Base-by-base conservation (phyloP, 352 stramenopile species). In the Globisporangium recalcitrans region DNA sequence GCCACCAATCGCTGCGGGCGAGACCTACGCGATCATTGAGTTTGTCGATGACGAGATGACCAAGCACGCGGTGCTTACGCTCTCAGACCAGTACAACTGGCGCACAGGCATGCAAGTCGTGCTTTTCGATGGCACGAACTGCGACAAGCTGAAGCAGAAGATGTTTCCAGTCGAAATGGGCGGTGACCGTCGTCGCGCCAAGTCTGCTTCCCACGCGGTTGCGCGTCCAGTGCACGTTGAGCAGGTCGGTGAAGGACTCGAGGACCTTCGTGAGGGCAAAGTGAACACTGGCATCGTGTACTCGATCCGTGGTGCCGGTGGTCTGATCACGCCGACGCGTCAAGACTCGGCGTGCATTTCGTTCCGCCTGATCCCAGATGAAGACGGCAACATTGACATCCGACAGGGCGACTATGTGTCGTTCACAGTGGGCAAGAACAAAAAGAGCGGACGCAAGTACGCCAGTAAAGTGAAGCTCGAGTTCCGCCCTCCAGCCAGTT, bases 21-120 rank as follows among this genome's bases (percentile, higher is more conserved):
- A 95, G 73, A 95, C 85, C 56, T 95, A 94, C 65, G 85, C 85
- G 46, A 95, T 95, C 74, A 93, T 95, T 46, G 85, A 95, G 68
- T 95, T 95, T 67, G 79, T 86, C 44, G 85, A 95, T 64, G 83
- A 92, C 38, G 85, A 95, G 52, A 95, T 95, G 85, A 76, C 85
- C 64, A 95, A 95, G 75, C 85, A 95, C 75, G 85, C 85, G 11
- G 85, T 95, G 56, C 63, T 95, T 49, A 95, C 85, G 40, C 65
- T 95, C 11, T 95, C 85, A 66, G 85, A 95, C 57, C 75, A 91
- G 62, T 95, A 95, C 71, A 93, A 95, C 68, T 92, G 80, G 82
- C 85, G 83, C 57, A 89, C 85, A 29, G 85, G 85, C 51, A 88
- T 95, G 72, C 85, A 95, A 62, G 85, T 95, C 55, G 85, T 95